Evolutionary conservation across 2,329 filamentous ascomycete genomes (phyloP).

Genomic region (Diaporthe ilicicola): DNA sequence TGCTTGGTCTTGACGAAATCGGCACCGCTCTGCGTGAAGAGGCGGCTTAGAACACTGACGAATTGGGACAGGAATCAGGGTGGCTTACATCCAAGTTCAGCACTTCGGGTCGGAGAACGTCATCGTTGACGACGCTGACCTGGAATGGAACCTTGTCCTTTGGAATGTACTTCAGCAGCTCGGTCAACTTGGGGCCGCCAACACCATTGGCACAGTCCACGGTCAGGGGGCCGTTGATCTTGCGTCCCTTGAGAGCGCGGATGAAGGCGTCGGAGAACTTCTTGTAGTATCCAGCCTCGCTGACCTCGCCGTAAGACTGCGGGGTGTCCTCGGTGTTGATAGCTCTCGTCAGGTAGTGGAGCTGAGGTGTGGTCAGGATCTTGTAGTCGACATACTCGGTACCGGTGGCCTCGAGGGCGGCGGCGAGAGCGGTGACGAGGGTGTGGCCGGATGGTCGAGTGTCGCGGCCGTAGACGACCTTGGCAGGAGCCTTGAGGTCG

Average conservation of each 20-base stretch:
- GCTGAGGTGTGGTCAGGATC: conserved; percentile 93
- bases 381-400: conserved; percentile 85
- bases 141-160: conserved; percentile 75
- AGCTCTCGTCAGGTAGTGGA: conserved; percentile 95
- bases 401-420: conserved; percentile 79
- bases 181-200: conserved; percentile 87
- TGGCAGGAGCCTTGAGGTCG: conserved; percentile 73
- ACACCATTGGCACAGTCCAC: conserved; percentile 98
- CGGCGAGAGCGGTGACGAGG: conserved; percentile 80
- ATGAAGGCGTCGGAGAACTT: conserved; percentile 89
- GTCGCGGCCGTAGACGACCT: conserved; percentile 90
- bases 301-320: conserved; percentile 87
- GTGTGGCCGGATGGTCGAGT: conserved; percentile 91
- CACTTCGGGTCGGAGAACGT: conserved; percentile 87
- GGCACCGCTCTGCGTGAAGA: conserved; percentile 76
- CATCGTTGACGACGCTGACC: conserved; percentile 90
- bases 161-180: conserved; percentile 85
- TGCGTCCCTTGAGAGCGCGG: conserved; percentile 80
- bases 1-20: conserved; percentile 99
- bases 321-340: conserved; percentile 91
- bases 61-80: background rate
- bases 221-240: conserved; percentile 76
- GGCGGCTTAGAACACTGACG: conserved; percentile 29
- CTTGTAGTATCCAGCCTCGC: conserved; percentile 92
- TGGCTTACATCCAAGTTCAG: conserved; percentile 83